phyloP scores from a whole-genome alignment of 2,329 filamentous ascomycete genomes.

The Trematosphaeria pertusa region DNA sequence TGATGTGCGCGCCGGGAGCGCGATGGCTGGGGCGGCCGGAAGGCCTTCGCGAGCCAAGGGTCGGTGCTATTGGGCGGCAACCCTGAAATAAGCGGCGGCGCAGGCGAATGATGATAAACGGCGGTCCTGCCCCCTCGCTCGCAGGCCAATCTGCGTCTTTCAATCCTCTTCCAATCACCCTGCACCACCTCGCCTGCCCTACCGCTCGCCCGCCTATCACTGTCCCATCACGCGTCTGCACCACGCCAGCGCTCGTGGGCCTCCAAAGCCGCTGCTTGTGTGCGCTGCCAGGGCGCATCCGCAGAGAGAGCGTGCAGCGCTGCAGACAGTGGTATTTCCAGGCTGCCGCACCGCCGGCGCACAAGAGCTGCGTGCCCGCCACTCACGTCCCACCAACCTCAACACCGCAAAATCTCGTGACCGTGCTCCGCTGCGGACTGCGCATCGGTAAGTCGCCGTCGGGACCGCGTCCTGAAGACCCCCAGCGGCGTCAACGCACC shows the following conservation, averaged over 20 bases:
- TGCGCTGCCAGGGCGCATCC: constrained; percentile 22
- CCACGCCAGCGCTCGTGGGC: constrained; percentile 30
- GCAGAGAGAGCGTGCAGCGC: constrained; percentile 22
- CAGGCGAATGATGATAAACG: constrained; percentile 22
- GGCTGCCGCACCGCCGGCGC: constrained; percentile 14
- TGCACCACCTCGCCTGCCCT: constrained; percentile 28
- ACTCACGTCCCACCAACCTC: constrained; percentile 29
- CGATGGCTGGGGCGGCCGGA: background rate
- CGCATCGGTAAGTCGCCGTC: constrained; percentile 40
- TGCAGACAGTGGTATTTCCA: constrained; percentile 13
- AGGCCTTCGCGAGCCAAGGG: constrained; percentile 14
- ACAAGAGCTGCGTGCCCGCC: constrained; percentile 20
- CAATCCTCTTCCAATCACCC: constrained; percentile 36
- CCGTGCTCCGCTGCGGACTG: constrained; percentile 39
- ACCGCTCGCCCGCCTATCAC: constrained; percentile 24
- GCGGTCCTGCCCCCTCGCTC: constrained; percentile 29
- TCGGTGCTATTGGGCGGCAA: constrained; percentile 21
- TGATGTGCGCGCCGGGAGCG: background rate
- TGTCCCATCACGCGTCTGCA: constrained; percentile 34
- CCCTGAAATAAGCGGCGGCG: constrained; percentile 20
- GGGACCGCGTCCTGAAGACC: background rate
- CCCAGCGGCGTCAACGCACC: too few species aligned
- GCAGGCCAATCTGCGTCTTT: constrained; percentile 33
- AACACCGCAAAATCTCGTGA: constrained; percentile 46
- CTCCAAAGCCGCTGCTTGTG: constrained; percentile 22